Evolutionary conservation across 1,284 basidiomycete species (phyloP).

Genomic region (Stereum hirsutum): DNA sequence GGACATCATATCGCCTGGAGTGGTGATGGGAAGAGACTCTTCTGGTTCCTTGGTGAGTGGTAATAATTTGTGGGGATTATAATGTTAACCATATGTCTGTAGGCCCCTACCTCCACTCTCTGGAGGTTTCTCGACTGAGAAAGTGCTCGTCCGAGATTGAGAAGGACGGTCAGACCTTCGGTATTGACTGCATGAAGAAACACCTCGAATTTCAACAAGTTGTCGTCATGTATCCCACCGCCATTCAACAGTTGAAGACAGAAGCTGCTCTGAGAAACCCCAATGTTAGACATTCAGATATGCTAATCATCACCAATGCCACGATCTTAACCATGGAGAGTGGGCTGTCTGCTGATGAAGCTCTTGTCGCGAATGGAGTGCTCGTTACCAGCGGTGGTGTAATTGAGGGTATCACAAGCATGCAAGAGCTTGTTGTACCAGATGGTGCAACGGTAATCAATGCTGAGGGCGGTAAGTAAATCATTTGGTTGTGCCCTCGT

Average conservation of each 20-base stretch:
- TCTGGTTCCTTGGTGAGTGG: slow-evolving; percentile 60
- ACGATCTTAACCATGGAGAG: slow-evolving; percentile 1
- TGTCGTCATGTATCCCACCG: slow-evolving; percentile 47
- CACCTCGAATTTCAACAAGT: slow-evolving; percentile 48
- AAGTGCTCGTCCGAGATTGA: slow-evolving; percentile 37
- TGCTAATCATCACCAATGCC: neutral
- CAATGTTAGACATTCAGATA: neutral
- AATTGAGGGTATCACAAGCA: neutral
- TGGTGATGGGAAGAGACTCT: slow-evolving; percentile 49
- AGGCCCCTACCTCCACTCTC: slow-evolving; percentile 59
- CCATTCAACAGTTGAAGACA: slow-evolving; percentile 42
- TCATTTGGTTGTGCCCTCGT: neutral
- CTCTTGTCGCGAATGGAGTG: neutral
- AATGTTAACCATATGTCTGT: neutral
- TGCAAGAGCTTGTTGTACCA: neutral
- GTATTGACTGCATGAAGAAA: slow-evolving; percentile 46
- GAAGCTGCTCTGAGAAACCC: neutral
- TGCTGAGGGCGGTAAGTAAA: neutral
- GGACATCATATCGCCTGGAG: slow-evolving; percentile 61
- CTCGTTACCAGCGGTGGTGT: neutral
- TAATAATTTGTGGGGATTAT: neutral
- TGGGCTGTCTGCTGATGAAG: neutral
- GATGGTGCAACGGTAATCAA: neutral
- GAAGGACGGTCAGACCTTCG: slow-evolving; percentile 42
- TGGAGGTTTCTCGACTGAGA: slow-evolving; percentile 42